phyloP scores from a whole-genome alignment of 148 eudicot species.

The Polygonum maritimum region DNA sequence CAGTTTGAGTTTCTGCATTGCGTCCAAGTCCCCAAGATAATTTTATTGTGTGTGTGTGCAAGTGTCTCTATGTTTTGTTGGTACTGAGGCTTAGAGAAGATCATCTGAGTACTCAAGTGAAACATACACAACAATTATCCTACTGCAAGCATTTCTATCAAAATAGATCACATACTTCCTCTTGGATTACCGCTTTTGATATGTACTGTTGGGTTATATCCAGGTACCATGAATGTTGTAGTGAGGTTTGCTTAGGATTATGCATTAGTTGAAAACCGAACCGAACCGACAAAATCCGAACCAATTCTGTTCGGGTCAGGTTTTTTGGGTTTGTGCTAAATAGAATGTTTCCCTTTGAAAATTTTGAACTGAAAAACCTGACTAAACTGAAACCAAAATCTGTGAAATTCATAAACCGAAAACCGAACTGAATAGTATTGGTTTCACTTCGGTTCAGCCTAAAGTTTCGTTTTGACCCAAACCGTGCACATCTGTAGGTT shows the following conservation, averaged over 20 bases:
- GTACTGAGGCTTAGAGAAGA: background rate
- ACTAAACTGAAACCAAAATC: no score
- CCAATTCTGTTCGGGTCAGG: no score
- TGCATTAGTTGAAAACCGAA: no score
- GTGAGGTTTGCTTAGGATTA: background rate
- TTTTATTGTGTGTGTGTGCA: conserved; percentile 10
- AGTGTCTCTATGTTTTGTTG: conserved; percentile 1
- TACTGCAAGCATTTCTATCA: background rate
- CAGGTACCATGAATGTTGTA: background rate
- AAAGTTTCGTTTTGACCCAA: no score
- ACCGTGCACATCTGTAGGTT: background rate
- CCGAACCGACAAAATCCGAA: no score
- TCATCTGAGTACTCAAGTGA: background rate
- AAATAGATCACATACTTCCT: background rate
- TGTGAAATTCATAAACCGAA: no score
- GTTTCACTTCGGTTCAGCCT: no score
- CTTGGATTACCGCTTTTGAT: background rate
- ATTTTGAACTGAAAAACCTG: no score
- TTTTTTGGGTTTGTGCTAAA: no score
- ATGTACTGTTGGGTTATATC: background rate
- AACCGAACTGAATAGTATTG: no score
- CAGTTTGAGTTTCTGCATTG: background rate
- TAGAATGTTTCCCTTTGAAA: no score
- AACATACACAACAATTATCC: background rate
- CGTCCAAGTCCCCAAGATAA: background rate